Evolutionary conservation across 2,329 filamentous ascomycete species (phyloP).

Genomic region (Xylariomycetidae sp.): DNA sequence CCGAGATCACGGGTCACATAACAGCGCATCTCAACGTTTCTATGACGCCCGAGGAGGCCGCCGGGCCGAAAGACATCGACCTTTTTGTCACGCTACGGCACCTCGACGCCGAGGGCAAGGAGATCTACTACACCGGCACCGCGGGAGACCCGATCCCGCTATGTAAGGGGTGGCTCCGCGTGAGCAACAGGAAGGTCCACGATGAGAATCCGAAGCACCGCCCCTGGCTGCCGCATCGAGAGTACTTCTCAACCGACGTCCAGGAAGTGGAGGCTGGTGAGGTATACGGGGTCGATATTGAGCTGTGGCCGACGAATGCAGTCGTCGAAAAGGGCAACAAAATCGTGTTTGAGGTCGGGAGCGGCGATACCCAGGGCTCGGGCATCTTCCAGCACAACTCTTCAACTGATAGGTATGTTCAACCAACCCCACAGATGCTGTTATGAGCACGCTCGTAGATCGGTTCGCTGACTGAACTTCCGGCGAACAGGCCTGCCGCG

Average conservation of each 20-base stretch:
- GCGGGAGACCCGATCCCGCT: constrained; percentile 60
- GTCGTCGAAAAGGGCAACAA: constrained; percentile 43
- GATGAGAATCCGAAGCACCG: constrained; percentile 45
- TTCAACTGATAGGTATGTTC: constrained; percentile 33
- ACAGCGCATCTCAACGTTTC: constrained; percentile 62
- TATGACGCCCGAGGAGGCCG: constrained; percentile 47
- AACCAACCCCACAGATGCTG: neutral
- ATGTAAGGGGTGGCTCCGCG: constrained; percentile 60
- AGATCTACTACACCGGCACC: constrained; percentile 62
- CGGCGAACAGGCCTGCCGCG: constrained; percentile 26
- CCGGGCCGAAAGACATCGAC: constrained; percentile 49
- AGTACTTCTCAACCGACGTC: constrained; percentile 55
- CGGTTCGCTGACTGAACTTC: neutral
- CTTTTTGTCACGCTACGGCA: constrained; percentile 60
- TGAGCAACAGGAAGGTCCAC: constrained; percentile 51
- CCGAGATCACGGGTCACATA: constrained; percentile 66
- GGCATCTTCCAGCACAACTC: constrained; percentile 44
- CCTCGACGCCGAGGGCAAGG: constrained; percentile 47
- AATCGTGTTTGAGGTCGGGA: constrained; percentile 42
- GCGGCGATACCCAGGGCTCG: constrained; percentile 46
- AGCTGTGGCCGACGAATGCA: constrained; percentile 62
- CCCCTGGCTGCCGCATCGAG: constrained; percentile 50
- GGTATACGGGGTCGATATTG: constrained; percentile 56
- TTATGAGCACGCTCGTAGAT: neutral
- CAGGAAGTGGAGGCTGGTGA: constrained; percentile 49